Conservation (phyloP, 805 yeast genomes). For the Candida odintsovae region DNA sequence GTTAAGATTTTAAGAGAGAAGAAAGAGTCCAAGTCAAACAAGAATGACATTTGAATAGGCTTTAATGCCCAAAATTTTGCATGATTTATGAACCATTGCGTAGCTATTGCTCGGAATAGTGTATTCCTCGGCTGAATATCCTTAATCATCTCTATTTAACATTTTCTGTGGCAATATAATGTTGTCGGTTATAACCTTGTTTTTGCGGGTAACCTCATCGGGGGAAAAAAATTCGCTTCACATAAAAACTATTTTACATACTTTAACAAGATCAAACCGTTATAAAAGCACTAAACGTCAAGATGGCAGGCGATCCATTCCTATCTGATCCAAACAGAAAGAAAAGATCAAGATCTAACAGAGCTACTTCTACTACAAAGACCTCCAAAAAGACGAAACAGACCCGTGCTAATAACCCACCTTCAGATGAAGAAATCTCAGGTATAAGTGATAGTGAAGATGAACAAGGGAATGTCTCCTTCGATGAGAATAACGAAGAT, state of each 20-base stretch:
- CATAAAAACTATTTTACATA: background rate
- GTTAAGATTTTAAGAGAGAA: slow-evolving; percentile 14
- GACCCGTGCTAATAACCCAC: slow-evolving; percentile 1
- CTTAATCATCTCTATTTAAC: background rate
- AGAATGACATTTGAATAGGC: background rate
- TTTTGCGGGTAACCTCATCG: slow-evolving; percentile 14
- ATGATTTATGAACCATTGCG: background rate
- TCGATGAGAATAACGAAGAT: slow-evolving; percentile 26
- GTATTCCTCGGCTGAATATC: background rate
- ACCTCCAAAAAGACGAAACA: slow-evolving; percentile 10
- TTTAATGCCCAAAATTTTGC: background rate
- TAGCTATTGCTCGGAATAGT: background rate
- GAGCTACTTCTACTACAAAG: slow-evolving; percentile 10
- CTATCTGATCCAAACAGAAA: slow-evolving; percentile 52
- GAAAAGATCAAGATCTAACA: slow-evolving; percentile 15
- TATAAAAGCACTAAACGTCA: background rate
- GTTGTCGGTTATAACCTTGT: background rate
- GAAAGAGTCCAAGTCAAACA: background rate
- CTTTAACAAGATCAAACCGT: background rate
- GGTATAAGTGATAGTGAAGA: slow-evolving; percentile 45
- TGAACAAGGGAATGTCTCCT: slow-evolving; percentile 35
- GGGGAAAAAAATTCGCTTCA: slow-evolving; percentile 1
- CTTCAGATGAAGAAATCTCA: slow-evolving; percentile 48
- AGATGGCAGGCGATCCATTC: slow-evolving; percentile 56
- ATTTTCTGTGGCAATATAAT: too few relatives aligned